These are phyloP conservation scores for Lavandula angustifolia DNA, from an alignment of 257 asterid genomes.

Conservation along the genomic window DNA sequence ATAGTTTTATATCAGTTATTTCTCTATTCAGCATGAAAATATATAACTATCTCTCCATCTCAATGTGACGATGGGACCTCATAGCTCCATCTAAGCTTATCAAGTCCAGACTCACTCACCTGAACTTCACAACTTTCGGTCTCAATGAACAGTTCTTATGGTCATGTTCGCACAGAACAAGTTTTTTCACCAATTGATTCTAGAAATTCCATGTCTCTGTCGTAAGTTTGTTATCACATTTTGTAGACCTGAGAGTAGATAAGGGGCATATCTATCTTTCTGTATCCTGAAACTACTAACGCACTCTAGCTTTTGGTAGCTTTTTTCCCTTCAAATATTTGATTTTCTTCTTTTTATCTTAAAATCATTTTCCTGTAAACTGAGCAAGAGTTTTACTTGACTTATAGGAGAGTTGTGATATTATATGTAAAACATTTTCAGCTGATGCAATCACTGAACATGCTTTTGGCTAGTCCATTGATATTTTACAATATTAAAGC, in stretches of 20 bases:
- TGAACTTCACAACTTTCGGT: constrained; percentile 7
- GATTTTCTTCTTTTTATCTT: background rate
- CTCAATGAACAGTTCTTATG: background rate
- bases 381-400: background rate
- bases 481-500: constrained; percentile 26
- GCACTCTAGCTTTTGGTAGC: constrained; percentile 4
- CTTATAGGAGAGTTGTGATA: background rate
- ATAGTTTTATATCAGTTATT: constrained; percentile 9
- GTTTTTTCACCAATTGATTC: constrained; percentile 6
- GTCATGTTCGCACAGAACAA: constrained; percentile 13
- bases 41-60: constrained; percentile 4
- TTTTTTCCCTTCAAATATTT: background rate
- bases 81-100: background rate
- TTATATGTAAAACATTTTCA: background rate
- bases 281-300: constrained; percentile 11
- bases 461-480: constrained; percentile 27
- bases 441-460: constrained; percentile 16
- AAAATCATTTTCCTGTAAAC: background rate
- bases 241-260: constrained; percentile 14
- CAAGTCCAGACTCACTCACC: background rate
- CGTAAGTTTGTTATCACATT: constrained; percentile 1
- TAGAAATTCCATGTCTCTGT: constrained; percentile 8
- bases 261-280: background rate
- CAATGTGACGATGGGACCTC: background rate
- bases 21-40: constrained; percentile 15